Percentiles rank a stretch among this genome's conserved stretches.
Evolutionary conservation across 1,284 basidiomycete genomes (phyloP).

Genomic region (Rhodotorula mucilaginosa): DNA sequence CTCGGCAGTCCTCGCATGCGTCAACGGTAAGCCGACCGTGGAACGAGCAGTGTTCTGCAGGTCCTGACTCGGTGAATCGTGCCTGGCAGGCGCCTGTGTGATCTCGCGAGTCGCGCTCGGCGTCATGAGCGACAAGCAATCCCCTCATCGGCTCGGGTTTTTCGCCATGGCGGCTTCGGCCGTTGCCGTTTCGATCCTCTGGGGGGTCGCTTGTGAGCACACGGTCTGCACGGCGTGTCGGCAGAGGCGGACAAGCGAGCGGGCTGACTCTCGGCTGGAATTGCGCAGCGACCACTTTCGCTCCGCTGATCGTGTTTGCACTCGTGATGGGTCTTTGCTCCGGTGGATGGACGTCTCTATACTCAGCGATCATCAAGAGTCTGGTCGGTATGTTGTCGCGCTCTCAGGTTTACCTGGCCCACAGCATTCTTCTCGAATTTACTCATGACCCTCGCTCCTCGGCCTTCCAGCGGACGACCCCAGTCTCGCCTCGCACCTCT

Average conservation of each 20-base stretch:
- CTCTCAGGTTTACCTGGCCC: neutral
- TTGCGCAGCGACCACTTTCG: conserved; percentile 46
- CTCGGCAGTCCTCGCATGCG: conserved; percentile 24
- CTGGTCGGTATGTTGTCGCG: conserved; percentile 26
- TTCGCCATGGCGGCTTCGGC: conserved; percentile 46
- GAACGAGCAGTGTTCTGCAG: neutral
- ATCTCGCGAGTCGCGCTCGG: conserved; percentile 50
- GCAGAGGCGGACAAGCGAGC: neutral
- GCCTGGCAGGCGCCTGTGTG: conserved; percentile 47
- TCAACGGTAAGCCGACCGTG: conserved; percentile 16
- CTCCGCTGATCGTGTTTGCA: conserved; percentile 49
- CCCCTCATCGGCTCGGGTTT: conserved; percentile 50
- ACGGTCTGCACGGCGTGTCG: fast-evolving
- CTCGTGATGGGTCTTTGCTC: conserved; percentile 50
- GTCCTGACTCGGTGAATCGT: too few species aligned
- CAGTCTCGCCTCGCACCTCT: conserved; percentile 48
- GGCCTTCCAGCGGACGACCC: conserved; percentile 49
- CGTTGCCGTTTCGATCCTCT: conserved; percentile 50
- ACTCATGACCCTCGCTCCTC: too few species aligned
- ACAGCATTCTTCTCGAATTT: too few species aligned
- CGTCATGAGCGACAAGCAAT: conserved; percentile 50
- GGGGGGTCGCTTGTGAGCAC: conserved; percentile 48
- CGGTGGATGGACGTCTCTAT: conserved; percentile 51
- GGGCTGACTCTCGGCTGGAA: neutral
- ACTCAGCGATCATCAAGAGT: conserved; percentile 48